A percentile compares a stretch with the other conserved stretches of the same genome.
Evolutionary conservation across 2,329 filamentous ascomycete genomes (phyloP).

Genomic region (Penicillium sp.): DNA sequence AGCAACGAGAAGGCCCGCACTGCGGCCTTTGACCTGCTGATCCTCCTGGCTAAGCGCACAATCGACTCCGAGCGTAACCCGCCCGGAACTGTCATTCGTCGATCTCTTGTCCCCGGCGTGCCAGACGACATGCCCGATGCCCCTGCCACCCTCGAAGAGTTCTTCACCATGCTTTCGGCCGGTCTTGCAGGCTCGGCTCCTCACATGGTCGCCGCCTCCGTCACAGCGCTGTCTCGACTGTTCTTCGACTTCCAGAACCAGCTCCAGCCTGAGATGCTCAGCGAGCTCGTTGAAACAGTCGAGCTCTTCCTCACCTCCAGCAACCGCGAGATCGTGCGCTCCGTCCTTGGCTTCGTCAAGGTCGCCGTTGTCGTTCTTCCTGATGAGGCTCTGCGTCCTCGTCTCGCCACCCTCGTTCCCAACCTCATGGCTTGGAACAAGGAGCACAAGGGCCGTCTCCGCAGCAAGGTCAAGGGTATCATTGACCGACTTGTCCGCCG

Average conservation of each 20-base stretch:
- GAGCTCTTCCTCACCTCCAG: conserved; percentile 95
- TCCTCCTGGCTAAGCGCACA: conserved; percentile 85
- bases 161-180: conserved; percentile 96
- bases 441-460: conserved; percentile 97
- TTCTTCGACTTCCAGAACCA: conserved; percentile 83
- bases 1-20: conserved; percentile 93
- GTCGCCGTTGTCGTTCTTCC: conserved; percentile 88
- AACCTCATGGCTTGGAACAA: conserved; percentile 96
- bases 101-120: conserved; percentile 86
- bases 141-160: conserved; percentile 84
- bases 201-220: conserved; percentile 97
- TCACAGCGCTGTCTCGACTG: conserved; percentile 90
- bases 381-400: conserved; percentile 73
- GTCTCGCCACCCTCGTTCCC: conserved; percentile 75
- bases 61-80: conserved; percentile 59
- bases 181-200: conserved; percentile 89
- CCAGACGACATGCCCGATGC: conserved; percentile 74
- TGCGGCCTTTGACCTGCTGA: conserved; percentile 84
- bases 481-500: conserved; percentile 90
- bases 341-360: conserved; percentile 94
- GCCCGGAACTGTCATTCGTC: conserved; percentile 73
- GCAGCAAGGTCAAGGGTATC: conserved; percentile 97
- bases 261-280: conserved; percentile 68
- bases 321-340: conserved; percentile 94
- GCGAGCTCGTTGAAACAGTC: conserved; percentile 89